A percentile compares a stretch with the other conserved stretches of the same genome.
Conservation (phyloP, 148 eudicot species). For the Diospyros kaki region DNA sequence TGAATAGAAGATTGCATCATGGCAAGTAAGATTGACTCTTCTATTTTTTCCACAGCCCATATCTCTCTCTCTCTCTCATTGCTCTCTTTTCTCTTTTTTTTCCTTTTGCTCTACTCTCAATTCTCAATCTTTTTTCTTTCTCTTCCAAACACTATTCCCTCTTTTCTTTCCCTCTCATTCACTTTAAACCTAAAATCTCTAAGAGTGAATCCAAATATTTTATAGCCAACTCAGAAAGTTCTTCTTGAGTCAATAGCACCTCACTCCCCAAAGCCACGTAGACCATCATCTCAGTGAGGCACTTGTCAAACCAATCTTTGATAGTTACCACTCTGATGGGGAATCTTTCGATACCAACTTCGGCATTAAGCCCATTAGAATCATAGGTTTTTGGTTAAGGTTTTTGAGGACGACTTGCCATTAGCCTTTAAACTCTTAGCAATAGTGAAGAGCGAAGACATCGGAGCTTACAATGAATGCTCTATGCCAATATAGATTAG, state of each 20-base stretch:
- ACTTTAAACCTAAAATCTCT: no score
- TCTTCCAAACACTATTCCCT: no score
- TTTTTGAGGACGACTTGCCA: constrained; percentile 16
- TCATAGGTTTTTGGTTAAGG: constrained; percentile 14
- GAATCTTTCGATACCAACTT: neutral
- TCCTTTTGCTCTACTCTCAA: no score
- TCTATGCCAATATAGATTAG: constrained; percentile 14
- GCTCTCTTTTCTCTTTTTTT: no score
- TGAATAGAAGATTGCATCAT: no score
- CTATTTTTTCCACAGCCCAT: no score
- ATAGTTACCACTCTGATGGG: neutral
- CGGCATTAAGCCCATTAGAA: constrained; percentile 27
- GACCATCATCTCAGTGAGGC: constrained; percentile 11
- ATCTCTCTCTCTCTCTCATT: no score
- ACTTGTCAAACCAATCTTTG: constrained; percentile 12
- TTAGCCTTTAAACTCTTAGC: constrained; percentile 20
- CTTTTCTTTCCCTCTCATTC: no score
- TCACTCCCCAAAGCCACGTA: constrained; percentile 25
- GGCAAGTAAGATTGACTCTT: no score
- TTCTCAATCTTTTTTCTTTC: no score
- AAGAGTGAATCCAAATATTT: no score
- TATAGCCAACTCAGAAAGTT: constrained; percentile 15
- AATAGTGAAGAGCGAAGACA: constrained; percentile 7
- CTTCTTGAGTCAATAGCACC: constrained; percentile 11
- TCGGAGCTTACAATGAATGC: constrained; percentile 12